Evolutionary conservation across 2,329 filamentous ascomycete species (phyloP).

Genomic region (Monilinia aucupariae): DNA sequence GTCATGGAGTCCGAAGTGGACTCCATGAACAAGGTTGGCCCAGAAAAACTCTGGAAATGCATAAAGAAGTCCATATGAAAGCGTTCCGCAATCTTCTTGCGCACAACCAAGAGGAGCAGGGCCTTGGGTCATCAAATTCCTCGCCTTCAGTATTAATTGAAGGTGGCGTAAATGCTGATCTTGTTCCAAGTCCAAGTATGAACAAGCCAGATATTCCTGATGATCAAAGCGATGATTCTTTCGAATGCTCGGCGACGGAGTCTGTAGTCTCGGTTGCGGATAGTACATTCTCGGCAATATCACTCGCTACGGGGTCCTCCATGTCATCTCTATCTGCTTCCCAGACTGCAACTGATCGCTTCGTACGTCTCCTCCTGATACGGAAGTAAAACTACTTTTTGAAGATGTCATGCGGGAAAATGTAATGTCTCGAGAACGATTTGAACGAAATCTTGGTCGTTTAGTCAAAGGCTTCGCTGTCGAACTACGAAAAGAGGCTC

Average conservation of each 20-base stretch:
- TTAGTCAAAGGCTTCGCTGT: slow-evolving; percentile 18
- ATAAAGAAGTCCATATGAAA: background rate
- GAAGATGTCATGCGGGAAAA: slow-evolving; percentile 1
- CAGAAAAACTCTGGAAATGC: background rate
- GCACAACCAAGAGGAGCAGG: background rate
- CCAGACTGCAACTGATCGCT: slow-evolving; percentile 15
- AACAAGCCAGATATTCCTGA: background rate
- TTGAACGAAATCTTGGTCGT: slow-evolving; percentile 19
- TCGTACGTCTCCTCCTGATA: slow-evolving; percentile 18
- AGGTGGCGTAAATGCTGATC: background rate
- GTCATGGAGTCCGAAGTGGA: background rate
- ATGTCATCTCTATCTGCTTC: slow-evolving; percentile 17
- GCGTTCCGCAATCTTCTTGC: background rate
- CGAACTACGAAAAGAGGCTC: slow-evolving; percentile 17
- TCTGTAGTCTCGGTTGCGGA: slow-evolving; percentile 17
- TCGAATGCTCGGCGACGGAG: background rate
- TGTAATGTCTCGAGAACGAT: slow-evolving; percentile 12
- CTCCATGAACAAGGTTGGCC: background rate
- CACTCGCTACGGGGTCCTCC: slow-evolving; percentile 14
- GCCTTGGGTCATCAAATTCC: background rate
- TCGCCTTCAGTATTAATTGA: background rate
- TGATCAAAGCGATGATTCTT: background rate
- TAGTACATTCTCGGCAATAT: slow-evolving; percentile 18
- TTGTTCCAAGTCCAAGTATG: background rate
- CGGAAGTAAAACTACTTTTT: slow-evolving; percentile 10